phyloP scores from a whole-genome alignment of 495 filamentous ascomycete species.

The Penicillium paxilli region DNA sequence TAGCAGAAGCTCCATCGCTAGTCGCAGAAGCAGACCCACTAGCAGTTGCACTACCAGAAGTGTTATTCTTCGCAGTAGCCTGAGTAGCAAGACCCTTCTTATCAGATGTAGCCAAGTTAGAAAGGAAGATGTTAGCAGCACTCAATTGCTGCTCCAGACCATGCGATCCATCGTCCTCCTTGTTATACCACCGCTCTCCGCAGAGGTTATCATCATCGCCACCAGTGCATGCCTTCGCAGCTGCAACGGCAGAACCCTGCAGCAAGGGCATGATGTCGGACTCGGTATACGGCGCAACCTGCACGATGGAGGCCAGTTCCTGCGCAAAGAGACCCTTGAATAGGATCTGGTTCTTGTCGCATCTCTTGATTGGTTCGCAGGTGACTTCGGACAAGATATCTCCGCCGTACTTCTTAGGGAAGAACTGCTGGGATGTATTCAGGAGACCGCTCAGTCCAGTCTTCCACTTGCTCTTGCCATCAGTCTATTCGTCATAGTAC shows the following conservation, averaged over 20 bases:
- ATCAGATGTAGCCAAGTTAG: constrained; percentile 43
- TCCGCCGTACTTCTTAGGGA: constrained; percentile 46
- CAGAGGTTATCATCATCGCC: constrained; percentile 60
- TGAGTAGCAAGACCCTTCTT: not conserved
- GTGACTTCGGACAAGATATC: constrained; percentile 67
- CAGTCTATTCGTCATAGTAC: constrained; percentile 45
- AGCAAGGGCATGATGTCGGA: constrained; percentile 62
- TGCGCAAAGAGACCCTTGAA: constrained; percentile 71
- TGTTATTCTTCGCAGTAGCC: constrained; percentile 19
- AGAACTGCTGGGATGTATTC: constrained; percentile 57
- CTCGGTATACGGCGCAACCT: constrained; percentile 63
- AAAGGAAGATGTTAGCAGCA: constrained; percentile 52
- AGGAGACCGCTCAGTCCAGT: constrained; percentile 57
- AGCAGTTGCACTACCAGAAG: constrained; percentile 4
- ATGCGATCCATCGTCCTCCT: constrained; percentile 58
- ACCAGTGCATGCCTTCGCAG: constrained; percentile 64
- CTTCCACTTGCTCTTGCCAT: constrained; percentile 52
- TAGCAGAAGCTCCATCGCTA: not conserved
- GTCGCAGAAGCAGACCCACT: not conserved
- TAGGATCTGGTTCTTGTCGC: constrained; percentile 64
- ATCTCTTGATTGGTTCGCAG: constrained; percentile 63
- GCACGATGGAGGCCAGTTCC: constrained; percentile 58
- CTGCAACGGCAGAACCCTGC: constrained; percentile 61
- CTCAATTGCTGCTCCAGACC: constrained; percentile 50
- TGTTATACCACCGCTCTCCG: constrained; percentile 65